These are phyloP conservation scores for Extremus antarcticus DNA, from an alignment of 495 filamentous ascomycete species.

Conservation along the genomic window DNA sequence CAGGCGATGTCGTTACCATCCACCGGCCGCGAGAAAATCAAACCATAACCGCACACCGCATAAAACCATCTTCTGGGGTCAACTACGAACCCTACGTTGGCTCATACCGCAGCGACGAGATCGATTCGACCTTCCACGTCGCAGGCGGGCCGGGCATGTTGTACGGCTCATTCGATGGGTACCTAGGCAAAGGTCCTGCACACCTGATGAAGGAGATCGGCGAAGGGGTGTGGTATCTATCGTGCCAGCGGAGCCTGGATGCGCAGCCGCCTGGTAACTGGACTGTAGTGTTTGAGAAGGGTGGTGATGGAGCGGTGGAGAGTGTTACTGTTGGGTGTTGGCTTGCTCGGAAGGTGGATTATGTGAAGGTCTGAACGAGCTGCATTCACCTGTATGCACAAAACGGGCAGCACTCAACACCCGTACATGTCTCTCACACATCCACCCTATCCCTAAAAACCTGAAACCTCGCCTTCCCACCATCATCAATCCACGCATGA, in stretches of 20 bases:
- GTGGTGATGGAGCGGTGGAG: background rate
- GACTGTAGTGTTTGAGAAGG: slow-evolving; percentile 11
- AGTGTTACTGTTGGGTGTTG: slow-evolving; percentile 11
- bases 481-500: slow-evolving; percentile 60
- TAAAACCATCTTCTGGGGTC: too few relatives aligned
- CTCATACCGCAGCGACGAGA: slow-evolving; percentile 6
- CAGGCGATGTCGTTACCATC: slow-evolving; percentile 3
- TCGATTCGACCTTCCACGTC: slow-evolving; percentile 1
- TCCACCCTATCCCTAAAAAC: slow-evolving; percentile 42
- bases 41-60: background rate
- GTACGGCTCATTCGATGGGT: slow-evolving; percentile 13
- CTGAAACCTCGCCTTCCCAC: slow-evolving; percentile 50
- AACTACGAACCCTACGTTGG: background rate
- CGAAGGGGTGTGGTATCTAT: slow-evolving; percentile 2
- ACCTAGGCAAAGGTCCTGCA: slow-evolving; percentile 8
- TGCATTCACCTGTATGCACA: too few relatives aligned
- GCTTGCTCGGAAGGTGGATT: slow-evolving; percentile 7
- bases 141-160: slow-evolving; percentile 1
- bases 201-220: slow-evolving; percentile 7
- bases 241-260: slow-evolving; percentile 2
- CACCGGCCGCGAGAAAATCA: background rate
- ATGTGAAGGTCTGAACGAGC: background rate
- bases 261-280: slow-evolving; percentile 9
- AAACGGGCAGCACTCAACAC: too few relatives aligned
- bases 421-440: too few relatives aligned